phyloP scores from a whole-genome alignment of 306 rosid genomes.

The Boehmeria nivea region DNA sequence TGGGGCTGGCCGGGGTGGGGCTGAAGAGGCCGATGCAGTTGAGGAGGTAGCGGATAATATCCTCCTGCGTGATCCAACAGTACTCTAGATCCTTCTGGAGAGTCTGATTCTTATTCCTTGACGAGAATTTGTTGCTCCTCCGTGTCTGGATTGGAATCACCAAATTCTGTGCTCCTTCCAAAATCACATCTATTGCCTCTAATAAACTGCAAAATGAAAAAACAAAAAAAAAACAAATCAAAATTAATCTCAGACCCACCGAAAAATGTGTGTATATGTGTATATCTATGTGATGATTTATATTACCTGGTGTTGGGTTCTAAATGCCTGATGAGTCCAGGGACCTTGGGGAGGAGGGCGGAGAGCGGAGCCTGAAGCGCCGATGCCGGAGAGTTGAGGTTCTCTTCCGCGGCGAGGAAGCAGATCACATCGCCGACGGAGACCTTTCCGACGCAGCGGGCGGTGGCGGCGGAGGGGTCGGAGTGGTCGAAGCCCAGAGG shows the following conservation, averaged over 20 bases:
- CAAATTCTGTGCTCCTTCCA: constrained; percentile 10
- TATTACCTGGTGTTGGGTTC: constrained; percentile 59
- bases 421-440: constrained; percentile 58
- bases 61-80: constrained; percentile 93
- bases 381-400: constrained; percentile 36
- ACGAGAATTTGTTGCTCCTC: neutral
- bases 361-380: constrained; percentile 56
- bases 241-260: too few species aligned
- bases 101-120: constrained; percentile 31
- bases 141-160: constrained; percentile 1
- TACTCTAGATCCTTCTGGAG: constrained; percentile 40
- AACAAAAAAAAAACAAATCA: too few species aligned
- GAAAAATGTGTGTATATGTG: too few species aligned
- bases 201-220: constrained; percentile 33
- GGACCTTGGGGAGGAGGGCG: constrained; percentile 20
- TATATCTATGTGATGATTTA: too few species aligned
- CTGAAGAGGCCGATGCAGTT: constrained; percentile 63
- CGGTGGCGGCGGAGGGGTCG: neutral
- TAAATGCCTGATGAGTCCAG: constrained; percentile 47
- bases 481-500: constrained; percentile 69
- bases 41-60: constrained; percentile 70
- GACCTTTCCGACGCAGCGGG: constrained; percentile 53
- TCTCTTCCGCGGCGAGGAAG: constrained; percentile 45
- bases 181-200: constrained; percentile 64
- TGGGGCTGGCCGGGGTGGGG: constrained; percentile 35